Evolutionary conservation across 2,329 filamentous ascomycete species (phyloP), one percentile per base, ranked within the genome.

Genomic region (Aspergillus quadricinctus): DNA sequence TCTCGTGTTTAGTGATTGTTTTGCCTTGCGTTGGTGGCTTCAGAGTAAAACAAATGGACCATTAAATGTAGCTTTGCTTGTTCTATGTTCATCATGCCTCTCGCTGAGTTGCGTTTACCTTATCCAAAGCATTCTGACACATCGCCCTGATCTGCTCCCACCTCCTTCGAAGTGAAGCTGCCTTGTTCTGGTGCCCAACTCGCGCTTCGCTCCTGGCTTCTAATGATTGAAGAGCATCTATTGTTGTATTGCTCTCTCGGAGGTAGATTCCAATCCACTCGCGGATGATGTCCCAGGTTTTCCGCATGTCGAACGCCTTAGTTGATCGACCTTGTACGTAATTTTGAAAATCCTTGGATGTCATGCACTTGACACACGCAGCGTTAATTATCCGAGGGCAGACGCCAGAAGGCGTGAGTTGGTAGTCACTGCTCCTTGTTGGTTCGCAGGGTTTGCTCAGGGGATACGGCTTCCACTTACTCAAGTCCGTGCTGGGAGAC

Each of bases 101-200:
- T 43, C 21, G 8, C 40, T 19, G n/a, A 43, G 17, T 21, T 21
- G 40, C 40, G 21, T 21, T 21, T 43, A 21, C 21, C 19, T 43
- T 43, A 4, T 43, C 35, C 43, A 67, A 48, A 17, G 64, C 65
- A 19, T 43, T 51, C 10, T 67, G 55, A 57, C 70, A 69, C 23
- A 73, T 43, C 27, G 41, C 52, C 56, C 51, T 55, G 29, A 75
- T 71, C 56, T 74, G 72, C 31, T 54, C 65, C 72, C 72, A 75
- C 51, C 72, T 63, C 17, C 54, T 58, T 11, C 66, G 29, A 35
- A 72, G 48, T 48, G 59, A 48, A 19, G 57, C 29, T 17, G 67
- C 19, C 55, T 59, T 64, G n/a, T 50, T 50, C 7, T 57, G 57
- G 25, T 59, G 52, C 23, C 29, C 45, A 4, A 52, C 54, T 31